Percentiles rank a stretch among this genome's conserved stretches.
Conservation (phyloP, 1,139 yeast species). For the Scheffersomyces quercinus region DNA sequence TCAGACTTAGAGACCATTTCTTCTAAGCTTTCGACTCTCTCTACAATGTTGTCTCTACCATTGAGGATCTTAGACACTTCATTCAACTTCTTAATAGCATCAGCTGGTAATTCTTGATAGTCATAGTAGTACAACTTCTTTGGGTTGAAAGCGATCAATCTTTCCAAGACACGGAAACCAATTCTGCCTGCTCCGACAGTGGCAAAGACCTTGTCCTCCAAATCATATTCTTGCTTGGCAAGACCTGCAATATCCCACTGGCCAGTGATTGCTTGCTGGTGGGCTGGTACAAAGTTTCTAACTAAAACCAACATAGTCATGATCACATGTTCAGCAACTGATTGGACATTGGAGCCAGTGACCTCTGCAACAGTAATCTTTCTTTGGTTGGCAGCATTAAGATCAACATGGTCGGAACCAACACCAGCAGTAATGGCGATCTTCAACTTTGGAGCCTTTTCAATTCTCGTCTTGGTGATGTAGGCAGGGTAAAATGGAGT, state of each 20-base stretch:
- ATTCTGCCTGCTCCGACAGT: slow-evolving; percentile 86
- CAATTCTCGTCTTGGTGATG: slow-evolving; percentile 64
- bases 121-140: slow-evolving; percentile 74
- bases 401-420: slow-evolving; percentile 80
- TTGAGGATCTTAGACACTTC: slow-evolving; percentile 40
- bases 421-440: slow-evolving; percentile 80
- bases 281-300: slow-evolving; percentile 79
- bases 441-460: slow-evolving; percentile 72
- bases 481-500: slow-evolving; percentile 88
- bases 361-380: slow-evolving; percentile 73
- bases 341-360: slow-evolving; percentile 77
- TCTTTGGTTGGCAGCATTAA: slow-evolving; percentile 66
- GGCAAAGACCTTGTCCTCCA: slow-evolving; percentile 74
- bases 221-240: slow-evolving; percentile 71
- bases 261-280: slow-evolving; percentile 54
- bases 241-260: slow-evolving; percentile 80
- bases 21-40: slow-evolving; percentile 63
- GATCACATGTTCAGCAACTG: slow-evolving; percentile 81
- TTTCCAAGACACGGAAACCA: slow-evolving; percentile 73
- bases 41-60: slow-evolving; percentile 42
- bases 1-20: slow-evolving; percentile 71
- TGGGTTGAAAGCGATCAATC: slow-evolving; percentile 73
- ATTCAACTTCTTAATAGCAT: slow-evolving; percentile 53
- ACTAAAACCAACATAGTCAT: slow-evolving; percentile 74
- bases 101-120: slow-evolving; percentile 67